Percentiles rank a stretch among this genome's conserved stretches.
phyloP scores from a whole-genome alignment of 208 protist genomes.

The Leishmania mexicana region DNA sequence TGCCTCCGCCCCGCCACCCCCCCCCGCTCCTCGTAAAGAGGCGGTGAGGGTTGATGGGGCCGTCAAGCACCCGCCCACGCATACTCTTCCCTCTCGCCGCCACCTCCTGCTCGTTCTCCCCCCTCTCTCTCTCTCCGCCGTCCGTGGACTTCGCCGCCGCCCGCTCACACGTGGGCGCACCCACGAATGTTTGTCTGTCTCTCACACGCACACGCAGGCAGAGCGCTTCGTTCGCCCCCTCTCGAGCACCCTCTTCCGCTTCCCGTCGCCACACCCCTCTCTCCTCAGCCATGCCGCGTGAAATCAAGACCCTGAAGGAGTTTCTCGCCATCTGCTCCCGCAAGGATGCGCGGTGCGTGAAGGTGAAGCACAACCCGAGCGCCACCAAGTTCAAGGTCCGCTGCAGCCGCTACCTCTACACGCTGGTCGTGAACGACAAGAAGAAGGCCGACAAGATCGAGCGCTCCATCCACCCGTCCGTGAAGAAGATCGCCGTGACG shows the following conservation, averaged over 20 bases:
- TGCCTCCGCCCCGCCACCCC: not conserved
- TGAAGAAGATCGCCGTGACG: conserved; percentile 91
- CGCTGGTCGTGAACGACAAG: conserved; percentile 90
- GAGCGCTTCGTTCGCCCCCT: not conserved
- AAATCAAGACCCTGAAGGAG: conserved; percentile 94
- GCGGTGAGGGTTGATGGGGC: not conserved
- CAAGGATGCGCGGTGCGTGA: conserved; percentile 92
- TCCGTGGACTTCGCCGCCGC: not conserved
- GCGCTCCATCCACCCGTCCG: conserved; percentile 87
- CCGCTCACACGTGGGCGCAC: not conserved
- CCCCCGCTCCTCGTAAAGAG: not conserved
- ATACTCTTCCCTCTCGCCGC: not conserved
- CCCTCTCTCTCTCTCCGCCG: not conserved
- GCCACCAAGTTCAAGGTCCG: conserved; percentile 95
- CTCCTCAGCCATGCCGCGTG: conserved; percentile 69
- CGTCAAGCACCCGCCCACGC: not conserved
- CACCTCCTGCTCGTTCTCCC: not conserved
- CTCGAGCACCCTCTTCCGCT: not conserved
- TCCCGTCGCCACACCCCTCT: not conserved
- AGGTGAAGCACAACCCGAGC: conserved; percentile 91
- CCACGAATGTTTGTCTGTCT: too few relatives aligned
- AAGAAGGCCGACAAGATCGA: conserved; percentile 94
- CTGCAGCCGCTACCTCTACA: conserved; percentile 94
- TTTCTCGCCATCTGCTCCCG: conserved; percentile 93
- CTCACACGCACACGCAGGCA: not conserved